Conservation (phyloP, 208 protist genomes). For the Acanthamoeba divionensis region DNA sequence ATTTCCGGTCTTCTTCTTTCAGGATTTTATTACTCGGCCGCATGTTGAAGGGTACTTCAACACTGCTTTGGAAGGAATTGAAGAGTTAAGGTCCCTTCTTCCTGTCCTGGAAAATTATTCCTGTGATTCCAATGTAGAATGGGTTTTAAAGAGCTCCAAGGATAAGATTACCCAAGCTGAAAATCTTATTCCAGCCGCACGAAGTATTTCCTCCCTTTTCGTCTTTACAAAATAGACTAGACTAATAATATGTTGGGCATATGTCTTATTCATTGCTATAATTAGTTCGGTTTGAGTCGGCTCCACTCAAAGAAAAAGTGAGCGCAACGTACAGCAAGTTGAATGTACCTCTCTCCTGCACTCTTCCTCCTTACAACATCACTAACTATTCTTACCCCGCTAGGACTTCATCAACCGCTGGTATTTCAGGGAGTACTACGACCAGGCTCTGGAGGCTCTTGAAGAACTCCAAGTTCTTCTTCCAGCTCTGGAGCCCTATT, state of each 20-base stretch:
- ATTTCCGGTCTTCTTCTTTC: too few relatives aligned
- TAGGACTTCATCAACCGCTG: neutral
- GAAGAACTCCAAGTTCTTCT: neutral
- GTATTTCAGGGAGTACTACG: neutral
- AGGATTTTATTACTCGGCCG: neutral
- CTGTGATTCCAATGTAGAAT: neutral
- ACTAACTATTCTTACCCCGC: neutral
- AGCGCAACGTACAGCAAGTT: neutral
- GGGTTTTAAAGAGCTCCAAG: neutral
- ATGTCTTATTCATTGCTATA: too few relatives aligned
- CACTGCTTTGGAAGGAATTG: conserved; percentile 11
- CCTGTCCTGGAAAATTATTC: neutral
- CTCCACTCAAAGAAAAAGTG: neutral
- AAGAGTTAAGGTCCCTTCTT: neutral
- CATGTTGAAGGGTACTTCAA: neutral
- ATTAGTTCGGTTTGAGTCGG: neutral
- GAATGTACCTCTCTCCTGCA: neutral
- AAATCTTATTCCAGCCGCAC: neutral
- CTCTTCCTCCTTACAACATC: too few relatives aligned
- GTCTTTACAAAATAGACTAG: too few relatives aligned
- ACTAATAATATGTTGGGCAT: too few relatives aligned
- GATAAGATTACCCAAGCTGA: neutral
- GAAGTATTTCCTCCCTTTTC: neutral
- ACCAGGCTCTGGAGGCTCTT: neutral
- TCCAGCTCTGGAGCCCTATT: neutral